Evolutionary conservation across 805 yeast genomes (phyloP), one percentile per base, ranked within the genome.

Genomic region (Saturnispora quitensis): DNA sequence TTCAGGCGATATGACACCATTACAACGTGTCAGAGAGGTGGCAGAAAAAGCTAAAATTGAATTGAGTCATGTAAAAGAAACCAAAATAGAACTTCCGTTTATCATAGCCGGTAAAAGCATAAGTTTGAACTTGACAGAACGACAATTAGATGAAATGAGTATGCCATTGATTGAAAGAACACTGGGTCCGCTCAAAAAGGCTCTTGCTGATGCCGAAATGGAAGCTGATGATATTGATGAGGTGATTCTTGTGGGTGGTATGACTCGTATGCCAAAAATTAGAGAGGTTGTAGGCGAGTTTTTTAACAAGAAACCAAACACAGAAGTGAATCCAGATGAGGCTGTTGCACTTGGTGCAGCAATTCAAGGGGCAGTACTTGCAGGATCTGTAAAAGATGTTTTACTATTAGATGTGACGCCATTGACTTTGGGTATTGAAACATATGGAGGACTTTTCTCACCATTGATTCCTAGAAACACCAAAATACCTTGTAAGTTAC

Each of bases 341-440:
- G 95, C 95, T 46, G 95, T 86, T 55, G 93, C 95, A 60, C 82
- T 89, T 72, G 97, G 97, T 74, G 97, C 97, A 58, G 97, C 97
- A 53, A 90, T 89, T 62, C 97, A 89, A 76, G 97, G 97, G 73
- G 97, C 96, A 64, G 95, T 89, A 57, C 76, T 89, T 58, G 86
- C 95, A 54, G 97, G 97, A 71, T 95, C 88, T 71, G 96, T 89
- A 59, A 87, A 86, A 68, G 96, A 89, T 66, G 96, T 89, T 59
- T 78, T 89, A 58, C 74, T 89, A 61, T 80, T 89, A 64, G 97
- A 89, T 72, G 95, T 86, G 51, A 86, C 93, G 44, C 95, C 95
- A 56, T 76, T 86, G 64, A 84, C 93, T 43, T 77, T 89, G 57
- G 97, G 97, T 76, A 89, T 89, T 67, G 97, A 89, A 78, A 89